phyloP scores from a whole-genome alignment of 345 rosid genomes.

The Eucalyptus sideroxylon region DNA sequence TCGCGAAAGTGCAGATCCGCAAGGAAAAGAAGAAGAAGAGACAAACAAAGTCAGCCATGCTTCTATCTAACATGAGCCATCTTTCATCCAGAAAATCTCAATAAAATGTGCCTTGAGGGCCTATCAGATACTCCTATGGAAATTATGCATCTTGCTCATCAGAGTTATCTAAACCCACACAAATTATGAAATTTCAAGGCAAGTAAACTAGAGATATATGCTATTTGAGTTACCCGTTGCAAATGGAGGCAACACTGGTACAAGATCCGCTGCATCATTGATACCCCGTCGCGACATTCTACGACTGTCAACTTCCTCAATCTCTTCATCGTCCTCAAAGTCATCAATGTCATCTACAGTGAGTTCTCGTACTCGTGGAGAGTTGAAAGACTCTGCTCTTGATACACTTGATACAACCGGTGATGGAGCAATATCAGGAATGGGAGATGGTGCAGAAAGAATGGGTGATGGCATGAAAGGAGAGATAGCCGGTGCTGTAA shows the following conservation, averaged over 20 bases:
- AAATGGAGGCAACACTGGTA: conserved; percentile 69
- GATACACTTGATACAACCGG: conserved; percentile 29
- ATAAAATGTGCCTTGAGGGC: background rate
- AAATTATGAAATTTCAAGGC: background rate
- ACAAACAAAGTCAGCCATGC: background rate
- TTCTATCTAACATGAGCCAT: background rate
- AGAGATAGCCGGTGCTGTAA: background rate
- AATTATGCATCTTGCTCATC: background rate
- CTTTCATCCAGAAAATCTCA: background rate
- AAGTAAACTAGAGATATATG: background rate
- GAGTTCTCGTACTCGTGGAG: conserved; percentile 59
- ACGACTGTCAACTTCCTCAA: conserved; percentile 49
- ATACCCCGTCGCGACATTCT: conserved; percentile 64
- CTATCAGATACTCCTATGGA: background rate
- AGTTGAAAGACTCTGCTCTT: conserved; percentile 68
- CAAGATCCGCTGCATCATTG: conserved; percentile 64
- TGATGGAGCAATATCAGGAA: conserved; percentile 34
- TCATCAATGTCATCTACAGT: conserved; percentile 98
- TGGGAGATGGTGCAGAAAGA: conserved; percentile 17
- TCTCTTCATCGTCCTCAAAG: conserved; percentile 74
- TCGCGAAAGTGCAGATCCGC: background rate
- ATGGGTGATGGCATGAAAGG: conserved; percentile 18
- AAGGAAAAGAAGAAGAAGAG: background rate
- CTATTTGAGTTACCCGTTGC: conserved; percentile 49
- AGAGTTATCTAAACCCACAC: background rate